Evolutionary conservation across 352 stramenopile genomes (phyloP).

Genomic region (Globisporangium viniferum): DNA sequence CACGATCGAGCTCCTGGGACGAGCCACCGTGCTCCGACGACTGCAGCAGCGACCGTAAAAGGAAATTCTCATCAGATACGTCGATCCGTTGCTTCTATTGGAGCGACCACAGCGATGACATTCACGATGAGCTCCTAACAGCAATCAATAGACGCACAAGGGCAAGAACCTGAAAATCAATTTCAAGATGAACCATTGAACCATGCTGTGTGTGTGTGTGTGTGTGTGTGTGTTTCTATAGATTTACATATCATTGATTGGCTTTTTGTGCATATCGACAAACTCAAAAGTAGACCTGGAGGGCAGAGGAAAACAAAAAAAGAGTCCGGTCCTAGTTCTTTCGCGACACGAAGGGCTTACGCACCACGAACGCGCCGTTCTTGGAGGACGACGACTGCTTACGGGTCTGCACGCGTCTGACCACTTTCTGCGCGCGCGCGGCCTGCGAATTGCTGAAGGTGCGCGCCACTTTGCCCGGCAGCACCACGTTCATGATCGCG

Average conservation of each 20-base stretch:
- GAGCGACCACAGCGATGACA: too few species aligned
- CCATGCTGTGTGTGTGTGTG: neutral
- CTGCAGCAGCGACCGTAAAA: slow-evolving; percentile 22
- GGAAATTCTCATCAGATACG: neutral
- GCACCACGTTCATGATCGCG: slow-evolving; percentile 14
- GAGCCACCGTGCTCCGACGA: slow-evolving; percentile 50
- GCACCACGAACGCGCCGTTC: slow-evolving; percentile 49
- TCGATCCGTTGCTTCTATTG: neutral
- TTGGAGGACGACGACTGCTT: slow-evolving; percentile 27
- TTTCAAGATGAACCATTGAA: neutral
- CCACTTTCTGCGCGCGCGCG: slow-evolving; percentile 6
- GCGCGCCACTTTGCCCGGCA: slow-evolving; percentile 15
- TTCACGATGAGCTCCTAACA: too few species aligned
- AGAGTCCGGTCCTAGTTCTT: slow-evolving; percentile 23
- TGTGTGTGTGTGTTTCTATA: slow-evolving; percentile 6
- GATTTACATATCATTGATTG: slow-evolving; percentile 16
- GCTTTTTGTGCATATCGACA: neutral
- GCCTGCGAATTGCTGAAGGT: slow-evolving; percentile 15
- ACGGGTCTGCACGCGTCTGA: slow-evolving; percentile 12
- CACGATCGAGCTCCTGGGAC: slow-evolving; percentile 77
- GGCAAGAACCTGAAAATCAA: neutral
- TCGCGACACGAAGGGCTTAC: slow-evolving; percentile 38
- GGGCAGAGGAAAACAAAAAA: neutral
- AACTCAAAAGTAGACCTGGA: neutral
- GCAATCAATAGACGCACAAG: neutral